Evolutionary conservation across 805 yeast species (phyloP), one percentile per base, ranked within the genome.

Genomic region (Hanseniaspora valbyensis): DNA sequence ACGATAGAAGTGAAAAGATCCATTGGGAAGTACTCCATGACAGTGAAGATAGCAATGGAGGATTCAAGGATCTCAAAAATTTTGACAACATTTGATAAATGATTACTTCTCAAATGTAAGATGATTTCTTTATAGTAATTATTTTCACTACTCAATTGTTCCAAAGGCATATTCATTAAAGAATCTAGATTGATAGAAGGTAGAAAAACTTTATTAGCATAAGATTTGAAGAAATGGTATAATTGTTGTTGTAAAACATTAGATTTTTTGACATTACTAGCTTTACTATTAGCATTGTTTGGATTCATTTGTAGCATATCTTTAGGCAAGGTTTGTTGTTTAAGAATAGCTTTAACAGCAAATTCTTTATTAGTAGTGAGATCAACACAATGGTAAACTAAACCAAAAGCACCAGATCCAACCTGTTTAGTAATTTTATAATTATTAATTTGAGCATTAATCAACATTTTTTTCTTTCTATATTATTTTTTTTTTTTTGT

Each of bases 1-100:
- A 89, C 90, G 50, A 90, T 90, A 50, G 85, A 81, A 46, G 80
- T 75, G 65, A 90, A 92, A 53, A 90, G 71, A 63, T 90, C 98
- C 45, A 94, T 95, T 24, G 80, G 76, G 61, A 73, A 83, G 64
- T 84, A 87, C 64, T 90, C 97, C 86, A 89, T 81, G 9, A 90
- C 73, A 22, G 86, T 80, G 57, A 84, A 80, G 3, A 69, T 59
- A 2, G 80, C 80, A 33, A 71, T 65, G 45, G 74, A 75, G 16
- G 78, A 70, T 53, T 78, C 81, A 55, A 82, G 71, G 40, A 85
- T 84, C 58, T 82, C 80, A 58, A 82, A 82, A 42, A 90, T 81
- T 13, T 83, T 73, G 30, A 83, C 77, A 25, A 90, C 76, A 62
- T 86, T 83, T 37, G 86, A 85, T 64, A 88, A 95, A 18, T 72